Conservation (phyloP, 1,284 basidiomycete genomes). For the Cryptococcus sp. region DNA sequence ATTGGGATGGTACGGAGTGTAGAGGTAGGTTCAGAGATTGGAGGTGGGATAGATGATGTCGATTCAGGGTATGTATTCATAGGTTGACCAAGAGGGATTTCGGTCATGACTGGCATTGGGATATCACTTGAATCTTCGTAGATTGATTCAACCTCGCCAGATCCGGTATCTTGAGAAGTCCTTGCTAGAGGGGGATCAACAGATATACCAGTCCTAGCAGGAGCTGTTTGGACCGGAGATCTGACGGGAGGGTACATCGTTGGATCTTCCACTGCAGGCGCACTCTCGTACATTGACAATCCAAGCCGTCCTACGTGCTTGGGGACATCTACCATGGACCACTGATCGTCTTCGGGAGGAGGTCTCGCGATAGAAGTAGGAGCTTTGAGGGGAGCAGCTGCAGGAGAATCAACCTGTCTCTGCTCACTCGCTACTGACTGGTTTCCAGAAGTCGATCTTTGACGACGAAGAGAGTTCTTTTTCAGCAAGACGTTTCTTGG, state of each 20-base stretch:
- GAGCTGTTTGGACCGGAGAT: too few species aligned
- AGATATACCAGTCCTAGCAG: too few species aligned
- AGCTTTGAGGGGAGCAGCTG: not conserved
- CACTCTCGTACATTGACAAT: not conserved
- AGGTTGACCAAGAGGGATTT: too few species aligned
- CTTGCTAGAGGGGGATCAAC: too few species aligned
- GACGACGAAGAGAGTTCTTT: slow-evolving; percentile 14
- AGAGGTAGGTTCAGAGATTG: not conserved
- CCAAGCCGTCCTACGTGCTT: not conserved
- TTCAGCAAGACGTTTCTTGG: slow-evolving; percentile 24
- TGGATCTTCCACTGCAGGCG: too few species aligned
- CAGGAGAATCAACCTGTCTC: not conserved
- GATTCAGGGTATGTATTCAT: too few species aligned
- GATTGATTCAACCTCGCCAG: too few species aligned
- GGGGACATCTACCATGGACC: not conserved
- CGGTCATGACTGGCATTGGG: too few species aligned
- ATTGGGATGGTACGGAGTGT: not conserved
- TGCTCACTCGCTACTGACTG: not conserved
- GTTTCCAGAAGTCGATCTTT: slow-evolving; percentile 5
- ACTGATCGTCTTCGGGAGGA: not conserved
- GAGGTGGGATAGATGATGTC: too few species aligned
- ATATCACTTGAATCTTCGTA: too few species aligned
- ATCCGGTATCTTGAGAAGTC: too few species aligned
- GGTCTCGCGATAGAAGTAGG: not conserved
- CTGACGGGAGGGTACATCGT: too few species aligned